phyloP scores from a whole-genome alignment of 768 basidiomycete genomes.

The Kwoniella europaea region DNA sequence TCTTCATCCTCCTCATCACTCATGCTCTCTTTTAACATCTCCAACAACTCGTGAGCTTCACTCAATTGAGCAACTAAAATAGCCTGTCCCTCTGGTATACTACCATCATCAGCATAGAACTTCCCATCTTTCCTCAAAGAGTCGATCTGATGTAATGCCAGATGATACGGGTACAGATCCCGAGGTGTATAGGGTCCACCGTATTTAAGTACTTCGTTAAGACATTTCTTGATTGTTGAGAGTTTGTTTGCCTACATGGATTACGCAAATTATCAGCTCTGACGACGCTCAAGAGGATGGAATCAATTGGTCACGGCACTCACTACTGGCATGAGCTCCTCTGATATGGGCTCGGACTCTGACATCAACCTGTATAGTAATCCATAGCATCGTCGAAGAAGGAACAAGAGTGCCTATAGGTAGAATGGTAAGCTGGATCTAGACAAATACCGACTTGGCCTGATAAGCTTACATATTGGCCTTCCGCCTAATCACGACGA shows the following conservation, averaged over 20 bases:
- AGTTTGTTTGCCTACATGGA: conserved; percentile 82
- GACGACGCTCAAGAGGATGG: too few relatives aligned
- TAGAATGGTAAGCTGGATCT: too few relatives aligned
- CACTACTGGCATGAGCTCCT: conserved; percentile 96
- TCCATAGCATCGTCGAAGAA: conserved; percentile 92
- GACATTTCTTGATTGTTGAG: conserved; percentile 93
- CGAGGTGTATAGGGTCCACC: conserved; percentile 90
- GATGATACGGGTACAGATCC: conserved; percentile 93
- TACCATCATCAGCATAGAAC: conserved; percentile 84
- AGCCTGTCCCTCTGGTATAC: conserved; percentile 93
- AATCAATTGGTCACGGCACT: conserved; percentile 34
- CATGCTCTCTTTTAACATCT: conserved; percentile 70
- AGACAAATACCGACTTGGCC: background rate
- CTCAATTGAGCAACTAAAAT: conserved; percentile 94
- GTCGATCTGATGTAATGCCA: conserved; percentile 94
- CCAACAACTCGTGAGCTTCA: conserved; percentile 92
- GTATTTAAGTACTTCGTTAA: conserved; percentile 93
- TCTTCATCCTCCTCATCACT: conserved; percentile 57
- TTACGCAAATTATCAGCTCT: too few relatives aligned
- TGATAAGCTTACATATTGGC: conserved; percentile 79
- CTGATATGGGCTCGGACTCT: conserved; percentile 94
- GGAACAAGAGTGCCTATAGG: conserved; percentile 82
- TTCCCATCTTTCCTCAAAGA: conserved; percentile 89
- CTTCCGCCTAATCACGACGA: conserved; percentile 64
- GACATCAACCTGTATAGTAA: conserved; percentile 91